phyloP scores from a whole-genome alignment of 176 grass and related monocot species.

The Coix lacrymajobi region DNA sequence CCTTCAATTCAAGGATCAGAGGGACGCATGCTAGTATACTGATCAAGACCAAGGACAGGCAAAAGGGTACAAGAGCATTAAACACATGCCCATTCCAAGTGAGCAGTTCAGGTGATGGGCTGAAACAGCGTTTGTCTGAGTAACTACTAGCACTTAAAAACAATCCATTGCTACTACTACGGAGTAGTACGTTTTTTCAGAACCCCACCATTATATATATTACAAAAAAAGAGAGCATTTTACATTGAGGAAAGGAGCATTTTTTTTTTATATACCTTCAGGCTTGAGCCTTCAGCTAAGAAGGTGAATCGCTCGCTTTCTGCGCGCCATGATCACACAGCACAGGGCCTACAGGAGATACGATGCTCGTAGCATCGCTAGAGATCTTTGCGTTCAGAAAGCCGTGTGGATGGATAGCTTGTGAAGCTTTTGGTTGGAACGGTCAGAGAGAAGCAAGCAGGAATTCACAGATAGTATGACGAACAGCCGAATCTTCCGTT shows the following conservation, averaged over 20 bases:
- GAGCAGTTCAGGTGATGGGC: conserved; percentile 17
- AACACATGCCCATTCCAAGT: conserved; percentile 20
- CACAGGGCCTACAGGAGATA: conserved; percentile 18
- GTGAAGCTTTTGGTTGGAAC: conserved; percentile 26
- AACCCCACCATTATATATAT: too few relatives aligned
- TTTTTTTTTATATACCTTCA: background rate
- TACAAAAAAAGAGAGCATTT: background rate
- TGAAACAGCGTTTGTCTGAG: background rate
- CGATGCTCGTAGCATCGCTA: background rate
- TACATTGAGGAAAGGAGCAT: background rate
- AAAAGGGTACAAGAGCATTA: conserved; percentile 18
- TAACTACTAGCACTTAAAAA: background rate
- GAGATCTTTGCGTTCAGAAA: conserved; percentile 14
- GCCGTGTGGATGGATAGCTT: conserved; percentile 4
- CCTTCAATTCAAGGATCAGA: conserved; percentile 31
- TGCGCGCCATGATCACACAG: background rate
- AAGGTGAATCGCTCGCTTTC: background rate
- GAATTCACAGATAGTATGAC: background rate
- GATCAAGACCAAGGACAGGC: conserved; percentile 18
- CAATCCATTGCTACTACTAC: background rate
- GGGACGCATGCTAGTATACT: conserved; percentile 19
- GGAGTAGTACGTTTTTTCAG: background rate
- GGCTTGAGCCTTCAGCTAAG: background rate
- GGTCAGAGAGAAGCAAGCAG: background rate
- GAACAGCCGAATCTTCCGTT: conserved; percentile 41